Evolutionary conservation across 31 red algal genomes (phyloP).

Genomic region (Odonthalia washingtoniensis): DNA sequence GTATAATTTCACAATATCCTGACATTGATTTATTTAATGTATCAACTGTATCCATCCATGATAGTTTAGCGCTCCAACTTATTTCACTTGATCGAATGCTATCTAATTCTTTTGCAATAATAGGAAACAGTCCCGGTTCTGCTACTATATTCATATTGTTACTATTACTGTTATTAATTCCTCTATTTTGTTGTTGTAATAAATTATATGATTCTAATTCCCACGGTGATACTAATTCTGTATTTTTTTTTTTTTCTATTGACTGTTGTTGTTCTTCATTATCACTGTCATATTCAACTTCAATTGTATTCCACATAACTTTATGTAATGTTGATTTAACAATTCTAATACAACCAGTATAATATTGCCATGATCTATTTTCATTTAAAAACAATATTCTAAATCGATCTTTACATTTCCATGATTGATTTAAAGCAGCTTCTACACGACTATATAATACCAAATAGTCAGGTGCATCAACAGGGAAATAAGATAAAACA

Average conservation of each 20-base stretch:
- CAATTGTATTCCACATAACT: slow-evolving; percentile 79
- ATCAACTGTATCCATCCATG: slow-evolving; percentile 72
- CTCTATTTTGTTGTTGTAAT: slow-evolving; percentile 31
- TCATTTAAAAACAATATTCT: slow-evolving; percentile 87
- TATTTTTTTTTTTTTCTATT: slow-evolving; percentile 59
- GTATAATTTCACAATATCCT: slow-evolving; percentile 69
- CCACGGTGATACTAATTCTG: slow-evolving; percentile 81
- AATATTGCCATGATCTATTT: slow-evolving; percentile 74
- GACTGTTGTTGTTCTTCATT: slow-evolving; percentile 62
- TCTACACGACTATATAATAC: slow-evolving; percentile 78
- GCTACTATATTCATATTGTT: slow-evolving; percentile 44
- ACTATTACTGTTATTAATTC: background rate
- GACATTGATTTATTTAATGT: slow-evolving; percentile 50
- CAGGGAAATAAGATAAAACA: slow-evolving; percentile 82
- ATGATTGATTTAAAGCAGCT: slow-evolving; percentile 59
- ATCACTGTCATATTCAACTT: slow-evolving; percentile 87
- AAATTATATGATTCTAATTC: slow-evolving; percentile 72
- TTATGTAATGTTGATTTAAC: slow-evolving; percentile 56
- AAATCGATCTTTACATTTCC: slow-evolving; percentile 81
- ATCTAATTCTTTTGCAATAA: slow-evolving; percentile 72
- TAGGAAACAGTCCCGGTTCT: slow-evolving; percentile 64
- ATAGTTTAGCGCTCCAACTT: slow-evolving; percentile 61
- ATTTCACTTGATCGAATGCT: slow-evolving; percentile 53
- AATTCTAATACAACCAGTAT: slow-evolving; percentile 60
- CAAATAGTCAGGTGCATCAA: slow-evolving; percentile 86